These are phyloP conservation scores for Penicillium sclerotiorum DNA, from an alignment of 2,329 filamentous ascomycete species.

Conservation along the genomic window DNA sequence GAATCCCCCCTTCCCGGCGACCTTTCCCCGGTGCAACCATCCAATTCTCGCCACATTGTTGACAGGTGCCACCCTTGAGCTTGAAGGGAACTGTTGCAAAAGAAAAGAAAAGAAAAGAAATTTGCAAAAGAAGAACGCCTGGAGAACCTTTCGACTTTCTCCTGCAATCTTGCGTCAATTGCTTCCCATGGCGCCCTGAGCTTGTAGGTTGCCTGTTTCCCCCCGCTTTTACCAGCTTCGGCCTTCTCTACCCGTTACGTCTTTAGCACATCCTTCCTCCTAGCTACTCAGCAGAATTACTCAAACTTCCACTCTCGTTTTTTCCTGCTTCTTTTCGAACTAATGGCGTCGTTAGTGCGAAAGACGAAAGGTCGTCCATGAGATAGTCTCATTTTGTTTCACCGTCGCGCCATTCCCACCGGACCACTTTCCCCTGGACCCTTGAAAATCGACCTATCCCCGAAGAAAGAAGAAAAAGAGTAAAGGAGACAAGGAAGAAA, in stretches of 20 bases:
- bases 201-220: conserved; percentile 17
- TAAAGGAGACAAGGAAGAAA: too few species aligned
- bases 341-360: conserved; percentile 24
- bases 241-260: background rate
- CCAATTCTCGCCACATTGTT: conserved; percentile 23
- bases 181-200: conserved; percentile 38
- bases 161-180: conserved; percentile 17
- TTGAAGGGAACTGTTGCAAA: too few species aligned
- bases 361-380: conserved; percentile 35
- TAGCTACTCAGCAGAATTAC: background rate
- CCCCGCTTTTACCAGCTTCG: conserved; percentile 22
- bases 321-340: background rate
- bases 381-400: conserved; percentile 25
- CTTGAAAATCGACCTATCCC: background rate
- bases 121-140: too few species aligned
- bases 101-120: too few species aligned
- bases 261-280: background rate
- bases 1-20: conserved; percentile 22
- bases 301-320: background rate
- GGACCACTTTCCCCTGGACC: background rate
- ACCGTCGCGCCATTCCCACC: conserved; percentile 11
- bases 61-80: conserved; percentile 23
- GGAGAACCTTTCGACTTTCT: background rate
- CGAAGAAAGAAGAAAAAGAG: too few species aligned
- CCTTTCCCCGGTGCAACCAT: conserved; percentile 18